A percentile compares a stretch with the other conserved stretches of the same genome.
These are phyloP conservation scores for Trametes hirsuta DNA, from an alignment of 1,284 basidiomycete species.

Conservation along the genomic window DNA sequence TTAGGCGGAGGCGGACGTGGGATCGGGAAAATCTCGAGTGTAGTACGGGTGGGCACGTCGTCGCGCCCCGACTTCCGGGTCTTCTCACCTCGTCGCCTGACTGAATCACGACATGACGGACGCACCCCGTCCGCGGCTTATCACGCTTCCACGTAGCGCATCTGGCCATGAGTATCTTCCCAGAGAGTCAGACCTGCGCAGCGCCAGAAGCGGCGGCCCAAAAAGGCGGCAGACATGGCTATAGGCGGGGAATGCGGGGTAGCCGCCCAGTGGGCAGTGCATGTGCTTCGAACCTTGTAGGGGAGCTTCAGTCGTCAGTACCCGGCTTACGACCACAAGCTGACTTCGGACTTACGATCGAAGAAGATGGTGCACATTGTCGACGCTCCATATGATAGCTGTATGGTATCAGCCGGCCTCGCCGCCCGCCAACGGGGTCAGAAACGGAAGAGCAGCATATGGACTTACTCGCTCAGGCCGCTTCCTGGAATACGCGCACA, in stretches of 20 bases:
- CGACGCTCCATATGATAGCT: slow-evolving; percentile 9
- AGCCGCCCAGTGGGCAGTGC: slow-evolving; percentile 1
- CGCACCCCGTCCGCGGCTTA: slow-evolving; percentile 16
- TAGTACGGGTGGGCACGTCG: slow-evolving; percentile 26
- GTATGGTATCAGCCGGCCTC: slow-evolving; percentile 12
- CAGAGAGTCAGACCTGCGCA: slow-evolving; percentile 15
- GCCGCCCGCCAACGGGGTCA: slow-evolving; percentile 16
- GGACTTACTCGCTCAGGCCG: slow-evolving; percentile 1
- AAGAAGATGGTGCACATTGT: slow-evolving; percentile 9
- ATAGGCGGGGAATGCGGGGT: background rate
- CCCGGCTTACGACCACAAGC: slow-evolving; percentile 16
- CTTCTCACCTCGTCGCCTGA: slow-evolving; percentile 32
- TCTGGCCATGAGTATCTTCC: slow-evolving; percentile 22
- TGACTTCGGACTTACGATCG: slow-evolving; percentile 11
- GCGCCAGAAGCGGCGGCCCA: background rate
- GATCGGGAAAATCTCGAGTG: slow-evolving; percentile 37
- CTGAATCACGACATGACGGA: slow-evolving; percentile 27
- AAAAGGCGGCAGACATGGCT: slow-evolving; percentile 10
- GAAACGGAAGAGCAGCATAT: slow-evolving; percentile 19
- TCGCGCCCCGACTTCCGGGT: slow-evolving; percentile 28
- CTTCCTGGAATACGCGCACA: slow-evolving; percentile 9
- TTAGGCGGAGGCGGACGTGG: slow-evolving; percentile 19
- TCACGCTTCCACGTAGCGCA: slow-evolving; percentile 23
- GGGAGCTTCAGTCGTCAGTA: slow-evolving; percentile 6
- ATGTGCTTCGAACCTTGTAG: slow-evolving; percentile 13